Evolutionary conservation across 352 stramenopile species (phyloP).

Genomic region (Elongisporangium senticosum): DNA sequence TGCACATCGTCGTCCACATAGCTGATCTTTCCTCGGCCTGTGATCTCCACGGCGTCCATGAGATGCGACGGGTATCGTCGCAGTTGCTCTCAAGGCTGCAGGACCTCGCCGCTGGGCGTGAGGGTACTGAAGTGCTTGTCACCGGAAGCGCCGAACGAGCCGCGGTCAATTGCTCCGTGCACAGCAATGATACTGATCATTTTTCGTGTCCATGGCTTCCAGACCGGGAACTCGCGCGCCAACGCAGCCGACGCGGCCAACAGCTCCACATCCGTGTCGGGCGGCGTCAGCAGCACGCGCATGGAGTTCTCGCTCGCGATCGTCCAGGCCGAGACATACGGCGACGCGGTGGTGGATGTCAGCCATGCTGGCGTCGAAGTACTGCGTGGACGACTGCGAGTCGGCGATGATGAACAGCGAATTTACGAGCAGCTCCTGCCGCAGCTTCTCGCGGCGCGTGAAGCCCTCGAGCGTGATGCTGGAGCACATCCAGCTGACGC

Average conservation of each 20-base stretch:
- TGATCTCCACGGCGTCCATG: conserved; percentile 59
- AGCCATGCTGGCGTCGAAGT: conserved; percentile 69
- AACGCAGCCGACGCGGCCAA: conserved; percentile 68
- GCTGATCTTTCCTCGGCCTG: conserved; percentile 47
- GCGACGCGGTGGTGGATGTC: conserved; percentile 49
- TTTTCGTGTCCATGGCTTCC: conserved; percentile 27
- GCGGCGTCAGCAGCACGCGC: conserved; percentile 70
- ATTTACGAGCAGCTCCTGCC: conserved; percentile 72
- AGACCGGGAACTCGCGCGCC: conserved; percentile 49
- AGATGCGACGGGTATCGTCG: conserved; percentile 53
- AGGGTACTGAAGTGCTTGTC: conserved; percentile 81
- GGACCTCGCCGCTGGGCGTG: conserved; percentile 59
- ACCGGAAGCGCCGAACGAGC: conserved; percentile 64
- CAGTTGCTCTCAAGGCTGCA: conserved; percentile 32
- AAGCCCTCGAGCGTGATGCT: conserved; percentile 68
- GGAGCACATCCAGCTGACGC: conserved; percentile 83
- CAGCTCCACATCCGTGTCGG: conserved; percentile 83
- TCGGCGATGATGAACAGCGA: conserved; percentile 81
- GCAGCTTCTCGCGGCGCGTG: conserved; percentile 52
- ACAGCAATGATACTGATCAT: conserved; percentile 83
- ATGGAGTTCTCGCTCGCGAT: conserved; percentile 44
- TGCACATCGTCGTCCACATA: conserved; percentile 36
- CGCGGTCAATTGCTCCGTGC: conserved; percentile 77
- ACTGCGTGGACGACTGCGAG: conserved; percentile 51
- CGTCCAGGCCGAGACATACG: conserved; percentile 39